These are phyloP conservation scores for Trametes pubescens DNA, from an alignment of 1,284 basidiomycete species.

Conservation along the genomic window DNA sequence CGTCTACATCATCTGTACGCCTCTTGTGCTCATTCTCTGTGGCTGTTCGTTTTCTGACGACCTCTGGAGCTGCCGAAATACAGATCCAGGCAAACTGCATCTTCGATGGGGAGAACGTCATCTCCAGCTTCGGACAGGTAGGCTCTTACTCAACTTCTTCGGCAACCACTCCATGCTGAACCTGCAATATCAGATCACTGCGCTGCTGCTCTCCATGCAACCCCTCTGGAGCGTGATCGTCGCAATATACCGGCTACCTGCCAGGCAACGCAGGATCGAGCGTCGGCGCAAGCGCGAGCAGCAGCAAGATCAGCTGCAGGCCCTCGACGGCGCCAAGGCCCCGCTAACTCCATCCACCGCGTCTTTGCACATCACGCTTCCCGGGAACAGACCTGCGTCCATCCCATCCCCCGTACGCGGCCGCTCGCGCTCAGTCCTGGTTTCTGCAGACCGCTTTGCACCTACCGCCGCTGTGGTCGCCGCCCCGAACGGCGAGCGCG, in stretches of 20 bases:
- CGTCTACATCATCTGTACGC: slow-evolving; percentile 37
- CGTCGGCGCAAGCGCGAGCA: slow-evolving; percentile 22
- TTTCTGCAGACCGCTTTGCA: neutral
- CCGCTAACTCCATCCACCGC: neutral
- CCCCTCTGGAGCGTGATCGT: slow-evolving; percentile 41
- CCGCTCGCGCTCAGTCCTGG: slow-evolving; percentile 2
- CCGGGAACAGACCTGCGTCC: neutral
- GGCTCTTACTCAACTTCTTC: neutral
- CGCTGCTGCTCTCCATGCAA: slow-evolving; percentile 37
- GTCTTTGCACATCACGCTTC: neutral
- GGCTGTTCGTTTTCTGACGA: neutral
- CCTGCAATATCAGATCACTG: slow-evolving; percentile 33
- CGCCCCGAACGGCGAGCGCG: slow-evolving; percentile 1
- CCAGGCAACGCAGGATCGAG: slow-evolving; percentile 28
- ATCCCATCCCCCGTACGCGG: neutral
- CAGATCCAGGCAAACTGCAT: slow-evolving; percentile 38
- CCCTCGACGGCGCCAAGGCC: neutral
- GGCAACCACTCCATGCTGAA: neutral
- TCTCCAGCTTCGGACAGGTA: slow-evolving; percentile 42
- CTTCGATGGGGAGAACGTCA: slow-evolving; percentile 38
- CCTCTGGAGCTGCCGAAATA: slow-evolving; percentile 35
- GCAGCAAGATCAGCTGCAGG: slow-evolving; percentile 10
- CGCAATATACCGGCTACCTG: slow-evolving; percentile 40
- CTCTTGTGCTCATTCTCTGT: neutral
- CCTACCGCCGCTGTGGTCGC: slow-evolving; percentile 1